These are phyloP conservation scores for Quercus parvula DNA, from an alignment of 306 rosid species.

Conservation along the genomic window DNA sequence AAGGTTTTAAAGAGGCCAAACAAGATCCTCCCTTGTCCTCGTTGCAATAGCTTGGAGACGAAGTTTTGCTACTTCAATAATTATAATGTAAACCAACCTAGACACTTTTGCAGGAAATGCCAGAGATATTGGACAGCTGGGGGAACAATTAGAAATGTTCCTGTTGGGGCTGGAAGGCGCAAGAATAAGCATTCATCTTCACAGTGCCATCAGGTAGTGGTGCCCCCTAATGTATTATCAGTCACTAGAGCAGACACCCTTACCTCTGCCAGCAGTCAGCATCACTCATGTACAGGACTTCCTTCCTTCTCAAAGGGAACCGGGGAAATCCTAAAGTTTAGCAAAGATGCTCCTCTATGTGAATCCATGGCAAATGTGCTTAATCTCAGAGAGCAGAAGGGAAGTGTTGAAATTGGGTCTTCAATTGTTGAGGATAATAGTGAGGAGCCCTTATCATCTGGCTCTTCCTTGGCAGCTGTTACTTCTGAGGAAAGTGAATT, in stretches of 20 bases:
- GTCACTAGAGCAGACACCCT: slow-evolving; percentile 20
- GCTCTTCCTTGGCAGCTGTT: slow-evolving; percentile 25
- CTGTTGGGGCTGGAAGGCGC: slow-evolving; percentile 64
- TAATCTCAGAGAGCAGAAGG: slow-evolving; percentile 34
- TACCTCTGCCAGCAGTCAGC: slow-evolving; percentile 8
- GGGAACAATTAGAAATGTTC: slow-evolving; percentile 61
- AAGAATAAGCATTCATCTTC: slow-evolving; percentile 38
- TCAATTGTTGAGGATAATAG: slow-evolving; percentile 21
- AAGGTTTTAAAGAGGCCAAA: slow-evolving; percentile 49
- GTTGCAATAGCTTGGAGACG: slow-evolving; percentile 57
- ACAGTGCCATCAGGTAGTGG: slow-evolving; percentile 22
- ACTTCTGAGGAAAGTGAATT: slow-evolving; percentile 24
- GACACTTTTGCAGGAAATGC: slow-evolving; percentile 65
- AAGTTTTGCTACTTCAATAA: slow-evolving; percentile 71
- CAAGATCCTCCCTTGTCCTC: slow-evolving; percentile 61
- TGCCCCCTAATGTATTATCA: slow-evolving; percentile 19
- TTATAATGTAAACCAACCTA: slow-evolving; percentile 62
- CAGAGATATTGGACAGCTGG: slow-evolving; percentile 78
- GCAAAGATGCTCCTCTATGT: slow-evolving; percentile 40
- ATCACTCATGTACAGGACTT: slow-evolving; percentile 1
- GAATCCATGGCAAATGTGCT: slow-evolving; percentile 39
- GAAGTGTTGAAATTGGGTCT: slow-evolving; percentile 19
- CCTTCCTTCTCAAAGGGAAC: slow-evolving; percentile 26
- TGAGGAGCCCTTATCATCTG: slow-evolving; percentile 31
- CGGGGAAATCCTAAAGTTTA: slow-evolving; percentile 1